Conservation (phyloP, 2,329 filamentous ascomycete species). For the Aspergillus caelatus region DNA sequence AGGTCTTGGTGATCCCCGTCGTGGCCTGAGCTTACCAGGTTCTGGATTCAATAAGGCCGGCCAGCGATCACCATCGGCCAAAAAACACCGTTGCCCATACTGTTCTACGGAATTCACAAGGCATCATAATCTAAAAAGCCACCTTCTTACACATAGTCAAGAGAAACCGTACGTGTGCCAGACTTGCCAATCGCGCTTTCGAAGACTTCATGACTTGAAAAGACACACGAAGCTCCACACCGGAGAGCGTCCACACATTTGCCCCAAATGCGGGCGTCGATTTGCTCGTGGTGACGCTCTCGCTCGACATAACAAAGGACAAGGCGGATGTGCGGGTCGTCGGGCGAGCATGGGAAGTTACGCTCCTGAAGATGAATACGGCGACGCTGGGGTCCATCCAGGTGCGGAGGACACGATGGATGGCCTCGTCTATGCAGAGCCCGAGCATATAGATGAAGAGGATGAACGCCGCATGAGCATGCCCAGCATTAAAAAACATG, state of each 20-base stretch:
- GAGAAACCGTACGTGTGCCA: conserved; percentile 96
- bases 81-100: conserved; percentile 95
- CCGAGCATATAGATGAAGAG: conserved; percentile 53
- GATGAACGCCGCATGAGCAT: conserved; percentile 55
- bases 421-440: conserved; percentile 61
- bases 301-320: conserved; percentile 91
- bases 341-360: conserved; percentile 84
- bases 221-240: conserved; percentile 96
- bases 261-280: conserved; percentile 88
- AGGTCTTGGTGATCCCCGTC: conserved; percentile 53
- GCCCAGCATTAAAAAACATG: conserved; percentile 75
- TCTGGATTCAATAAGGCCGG: conserved; percentile 58
- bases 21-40: conserved; percentile 62
- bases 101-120: conserved; percentile 96
- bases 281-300: conserved; percentile 95
- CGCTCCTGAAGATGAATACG: conserved; percentile 73
- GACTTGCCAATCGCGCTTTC: conserved; percentile 90
- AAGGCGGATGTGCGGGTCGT: conserved; percentile 90
- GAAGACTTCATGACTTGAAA: conserved; percentile 91
- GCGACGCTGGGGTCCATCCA: conserved; percentile 45
- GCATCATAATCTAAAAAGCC: conserved; percentile 96
- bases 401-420: conserved; percentile 63
- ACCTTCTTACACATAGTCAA: conserved; percentile 95
- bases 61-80: conserved; percentile 72
- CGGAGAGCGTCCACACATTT: conserved; percentile 92